Base-by-base conservation (phyloP, 345 rosid genomes). In the Syzygium jambos region DNA sequence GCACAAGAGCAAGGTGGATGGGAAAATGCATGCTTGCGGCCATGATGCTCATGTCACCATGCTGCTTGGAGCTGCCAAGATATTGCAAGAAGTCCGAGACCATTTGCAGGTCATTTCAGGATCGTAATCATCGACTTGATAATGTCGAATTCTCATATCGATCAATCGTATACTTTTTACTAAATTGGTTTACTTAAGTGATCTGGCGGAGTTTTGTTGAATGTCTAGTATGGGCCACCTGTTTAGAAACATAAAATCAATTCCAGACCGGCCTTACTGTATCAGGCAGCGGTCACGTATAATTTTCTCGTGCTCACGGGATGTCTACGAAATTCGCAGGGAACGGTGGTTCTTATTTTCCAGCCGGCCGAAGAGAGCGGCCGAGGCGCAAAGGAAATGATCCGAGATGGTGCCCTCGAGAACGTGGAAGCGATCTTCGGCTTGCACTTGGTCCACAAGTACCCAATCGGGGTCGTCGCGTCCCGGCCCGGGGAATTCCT, bases 281-380 rank as follows among this genome's bases (percentile, higher is more conserved):
- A 73, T 34, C 80, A 51, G 63, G 27, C 3, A 46, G 43, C 38
- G 61, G 14, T 77, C 73, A 23, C 11, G 14, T 68, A 11, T 10
- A 30, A 8, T 19, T 1, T 41, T 68, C 25, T 34, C 25, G 49
- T 73, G 80, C 49, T 73, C 25, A 73, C 38, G 49, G 10, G 46
- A 34, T 19, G 49, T 41, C 80, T 38, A 17, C 80, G 46, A 34
- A 73, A 73, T 73, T 34, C 80, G 68, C 88, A 95, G 95, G 97
- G 97, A 46, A 94, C 96, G 6, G 95, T 91, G 0, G 87, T 94
- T 52, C 93, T 95, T 16, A 88, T 95, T 86, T 94, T 93, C 88
- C 97, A 94, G 88, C 97, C 97, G 25, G 97, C 96, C 6, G 97
- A 95, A 86, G 96, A 95, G 87, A 86, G 85, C 27, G 96, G 97